Conservation (phyloP, 192 early-diverging fungal species). For the Coemansia sp. region DNA sequence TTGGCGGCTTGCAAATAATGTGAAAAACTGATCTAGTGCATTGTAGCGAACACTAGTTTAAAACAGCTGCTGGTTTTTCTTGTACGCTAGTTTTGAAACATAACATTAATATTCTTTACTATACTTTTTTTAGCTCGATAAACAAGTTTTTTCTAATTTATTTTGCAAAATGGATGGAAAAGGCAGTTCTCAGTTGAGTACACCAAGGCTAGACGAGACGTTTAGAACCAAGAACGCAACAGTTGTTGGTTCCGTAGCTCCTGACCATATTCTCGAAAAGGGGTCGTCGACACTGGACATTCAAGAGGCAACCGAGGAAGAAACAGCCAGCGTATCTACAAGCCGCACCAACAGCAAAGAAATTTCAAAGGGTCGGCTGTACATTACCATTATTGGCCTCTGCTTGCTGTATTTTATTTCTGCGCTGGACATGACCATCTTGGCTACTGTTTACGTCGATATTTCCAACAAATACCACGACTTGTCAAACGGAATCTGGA, state of each 20-base stretch:
- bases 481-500: slow-evolving; percentile 73
- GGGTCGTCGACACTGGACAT: not conserved
- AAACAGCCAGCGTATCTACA: slow-evolving; percentile 3
- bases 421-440: slow-evolving; percentile 71
- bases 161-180: not conserved
- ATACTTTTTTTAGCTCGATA: not conserved
- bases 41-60: not conserved
- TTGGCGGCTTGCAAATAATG: no score
- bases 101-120: not conserved
- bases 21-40: not conserved
- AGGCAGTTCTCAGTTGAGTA: not conserved
- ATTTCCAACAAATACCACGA: slow-evolving; percentile 61
- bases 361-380: not conserved
- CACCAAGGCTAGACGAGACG: not conserved
- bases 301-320: not conserved
- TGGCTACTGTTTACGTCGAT: slow-evolving; percentile 69
- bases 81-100: not conserved
- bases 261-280: not conserved
- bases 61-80: not conserved
- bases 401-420: slow-evolving; percentile 61
- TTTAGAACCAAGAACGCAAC: not conserved
- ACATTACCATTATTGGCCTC: slow-evolving; percentile 8
- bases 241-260: not conserved
- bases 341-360: slow-evolving; percentile 23
- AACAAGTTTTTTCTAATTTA: not conserved